Evolutionary conservation across 2,329 filamentous ascomycete genomes (phyloP).

Genomic region (Aspergillus niger): DNA sequence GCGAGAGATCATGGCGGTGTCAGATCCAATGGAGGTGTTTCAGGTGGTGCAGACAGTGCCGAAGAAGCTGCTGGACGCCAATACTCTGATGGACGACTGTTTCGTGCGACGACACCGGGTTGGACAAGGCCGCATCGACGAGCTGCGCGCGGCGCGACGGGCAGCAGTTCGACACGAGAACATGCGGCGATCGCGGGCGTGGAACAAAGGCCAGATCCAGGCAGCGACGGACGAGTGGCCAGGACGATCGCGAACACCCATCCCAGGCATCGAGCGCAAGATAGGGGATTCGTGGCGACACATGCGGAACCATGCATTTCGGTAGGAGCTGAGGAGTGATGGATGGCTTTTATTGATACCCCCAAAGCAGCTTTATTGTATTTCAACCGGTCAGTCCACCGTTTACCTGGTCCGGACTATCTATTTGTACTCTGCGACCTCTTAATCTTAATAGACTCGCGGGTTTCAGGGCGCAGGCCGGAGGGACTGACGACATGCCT

Average conservation of each 20-base stretch:
- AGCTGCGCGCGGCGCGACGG: slow-evolving; percentile 69
- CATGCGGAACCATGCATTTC: slow-evolving; percentile 38
- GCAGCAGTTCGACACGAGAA: slow-evolving; percentile 49
- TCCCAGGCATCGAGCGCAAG: slow-evolving; percentile 34
- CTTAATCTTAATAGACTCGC: not conserved
- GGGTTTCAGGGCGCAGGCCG: not conserved
- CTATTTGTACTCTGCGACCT: not conserved
- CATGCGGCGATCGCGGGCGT: slow-evolving; percentile 40
- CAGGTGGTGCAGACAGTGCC: slow-evolving; percentile 89
- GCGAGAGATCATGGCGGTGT: slow-evolving; percentile 73
- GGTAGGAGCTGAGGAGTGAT: slow-evolving; percentile 19
- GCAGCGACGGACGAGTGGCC: slow-evolving; percentile 37
- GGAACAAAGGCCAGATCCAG: slow-evolving; percentile 37
- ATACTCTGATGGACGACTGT: slow-evolving; percentile 77
- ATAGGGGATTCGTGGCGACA: slow-evolving; percentile 39
- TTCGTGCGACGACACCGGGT: slow-evolving; percentile 79
- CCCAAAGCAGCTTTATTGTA: slow-evolving; percentile 5
- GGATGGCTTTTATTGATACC: slow-evolving; percentile 21
- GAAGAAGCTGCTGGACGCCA: slow-evolving; percentile 77
- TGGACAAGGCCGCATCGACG: slow-evolving; percentile 79
- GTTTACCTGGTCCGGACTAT: not conserved
- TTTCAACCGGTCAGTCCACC: not conserved
- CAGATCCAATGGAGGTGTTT: slow-evolving; percentile 93
- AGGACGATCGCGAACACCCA: slow-evolving; percentile 30
- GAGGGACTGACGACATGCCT: not conserved